Base-by-base conservation (phyloP, 2,329 filamentous ascomycete species). In the Clonostachys chloroleuca region DNA sequence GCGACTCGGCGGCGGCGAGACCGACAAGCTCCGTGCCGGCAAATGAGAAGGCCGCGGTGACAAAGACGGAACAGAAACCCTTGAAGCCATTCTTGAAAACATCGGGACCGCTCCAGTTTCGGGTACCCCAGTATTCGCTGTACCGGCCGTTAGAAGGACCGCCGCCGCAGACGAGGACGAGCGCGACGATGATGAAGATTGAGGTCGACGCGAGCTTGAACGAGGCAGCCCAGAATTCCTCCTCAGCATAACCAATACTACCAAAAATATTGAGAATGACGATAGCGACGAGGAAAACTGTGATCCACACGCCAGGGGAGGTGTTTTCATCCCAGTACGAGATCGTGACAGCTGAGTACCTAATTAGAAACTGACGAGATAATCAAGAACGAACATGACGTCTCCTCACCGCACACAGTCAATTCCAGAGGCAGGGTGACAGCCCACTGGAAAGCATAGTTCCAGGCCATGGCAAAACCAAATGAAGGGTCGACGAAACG, bases 1-100 rank as follows among this genome's bases (percentile, higher is more conserved):
- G 66, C 0, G 86, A 81, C 64, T 91, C 87, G 8, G 85, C 86
- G 1, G 86, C 86, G 4, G 85, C 84, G 4, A 90, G 74, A 56
- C 86, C 86, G 16, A 89, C 85, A 3, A 88, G 71, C 59, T 89
- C 86, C 0, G 86, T 89, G 12, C 86, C 86, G 14, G 82, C 80
- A 59, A 89, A 90, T 17, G 86, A 72, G 57, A 89, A 89, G 5
- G 86, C 85, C 4, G 86, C 85, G 2, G 82, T 88, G 43, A 89
- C 84, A 53, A 88, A 87, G 45, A 84, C 83, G 49, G 76, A 78
- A 62, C 85, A 89, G 52, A 89, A 78, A 2, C 87, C 87, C 52
- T 86, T 85, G 69, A 90, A 89, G 33, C 86, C 86, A 56, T 88
- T 81, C 59, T 85, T 69, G 63, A 90, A 91, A 1, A 75, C 73